These are phyloP conservation scores for Mortierella sp. DNA, from an alignment of 371 early-diverging fungal species.

Conservation along the genomic window DNA sequence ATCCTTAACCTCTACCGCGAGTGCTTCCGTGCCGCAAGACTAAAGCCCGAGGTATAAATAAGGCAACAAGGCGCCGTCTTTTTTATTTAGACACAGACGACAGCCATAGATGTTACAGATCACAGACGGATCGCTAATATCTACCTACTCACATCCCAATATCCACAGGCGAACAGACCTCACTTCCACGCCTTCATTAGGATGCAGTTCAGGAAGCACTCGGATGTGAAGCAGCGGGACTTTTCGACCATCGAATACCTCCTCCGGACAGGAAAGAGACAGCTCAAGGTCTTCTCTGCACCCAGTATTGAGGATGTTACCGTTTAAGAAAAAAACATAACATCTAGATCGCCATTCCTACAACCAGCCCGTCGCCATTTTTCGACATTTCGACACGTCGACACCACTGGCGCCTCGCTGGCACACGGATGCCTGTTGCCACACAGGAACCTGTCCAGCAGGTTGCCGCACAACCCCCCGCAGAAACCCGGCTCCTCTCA, in stretches of 20 bases:
- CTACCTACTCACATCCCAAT: too few species aligned
- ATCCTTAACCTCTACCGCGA: constrained; percentile 70
- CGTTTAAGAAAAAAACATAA: constrained; percentile 40
- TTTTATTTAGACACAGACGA: not conserved
- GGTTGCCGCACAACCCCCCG: not conserved
- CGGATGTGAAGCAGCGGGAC: constrained; percentile 65
- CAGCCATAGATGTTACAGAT: not conserved
- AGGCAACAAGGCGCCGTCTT: not conserved
- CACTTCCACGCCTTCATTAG: constrained; percentile 74
- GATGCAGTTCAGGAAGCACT: constrained; percentile 69
- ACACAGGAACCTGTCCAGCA: not conserved
- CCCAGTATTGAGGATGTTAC: constrained; percentile 73
- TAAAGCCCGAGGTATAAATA: constrained; percentile 65
- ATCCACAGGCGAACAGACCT: constrained; percentile 63
- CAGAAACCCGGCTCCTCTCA: not conserved
- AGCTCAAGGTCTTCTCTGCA: constrained; percentile 67
- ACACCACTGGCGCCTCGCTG: not conserved
- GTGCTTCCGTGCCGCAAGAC: constrained; percentile 70
- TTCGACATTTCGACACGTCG: not conserved
- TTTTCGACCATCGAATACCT: constrained; percentile 77
- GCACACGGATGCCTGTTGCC: not conserved
- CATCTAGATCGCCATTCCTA: not conserved
- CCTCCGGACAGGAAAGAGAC: constrained; percentile 68
- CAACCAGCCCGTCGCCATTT: not conserved
- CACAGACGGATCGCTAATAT: not conserved